Conservation (phyloP, 148 eudicot genomes). For the Polygonum maritimum region DNA sequence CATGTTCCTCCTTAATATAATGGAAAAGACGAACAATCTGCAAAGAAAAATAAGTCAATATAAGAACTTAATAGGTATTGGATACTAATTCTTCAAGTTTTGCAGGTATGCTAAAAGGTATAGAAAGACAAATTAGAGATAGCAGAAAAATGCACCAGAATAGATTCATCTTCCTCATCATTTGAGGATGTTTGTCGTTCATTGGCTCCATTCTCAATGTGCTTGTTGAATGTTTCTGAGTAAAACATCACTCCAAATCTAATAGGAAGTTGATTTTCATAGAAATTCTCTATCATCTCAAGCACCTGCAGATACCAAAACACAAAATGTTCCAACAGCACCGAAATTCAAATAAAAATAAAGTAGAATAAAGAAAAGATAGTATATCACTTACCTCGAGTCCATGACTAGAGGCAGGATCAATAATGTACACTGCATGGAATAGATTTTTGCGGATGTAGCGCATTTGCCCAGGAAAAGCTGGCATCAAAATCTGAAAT, state of each 20-base stretch:
- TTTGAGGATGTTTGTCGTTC: constrained; percentile 29
- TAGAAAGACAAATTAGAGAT: constrained; percentile 8
- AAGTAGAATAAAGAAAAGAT: constrained; percentile 3
- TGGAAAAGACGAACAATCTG: constrained; percentile 84
- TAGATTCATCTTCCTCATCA: constrained; percentile 63
- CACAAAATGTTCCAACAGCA: constrained; percentile 9
- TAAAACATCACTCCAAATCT: constrained; percentile 83
- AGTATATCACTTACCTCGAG: constrained; percentile 65
- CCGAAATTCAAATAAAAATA: constrained; percentile 6
- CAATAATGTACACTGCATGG: constrained; percentile 80
- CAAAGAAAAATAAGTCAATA: constrained; percentile 17
- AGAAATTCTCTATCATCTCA: constrained; percentile 54
- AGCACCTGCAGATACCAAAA: constrained; percentile 38
- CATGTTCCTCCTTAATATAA: constrained; percentile 75
- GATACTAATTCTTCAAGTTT: not conserved
- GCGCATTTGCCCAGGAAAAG: constrained; percentile 92
- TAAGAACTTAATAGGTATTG: not conserved
- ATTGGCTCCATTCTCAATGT: constrained; percentile 43
- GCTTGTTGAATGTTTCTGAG: constrained; percentile 47
- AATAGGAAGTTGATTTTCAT: constrained; percentile 89
- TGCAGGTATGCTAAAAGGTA: not conserved
- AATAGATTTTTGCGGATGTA: constrained; percentile 90
- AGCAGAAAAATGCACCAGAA: constrained; percentile 38
- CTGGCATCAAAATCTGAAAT: constrained; percentile 88
- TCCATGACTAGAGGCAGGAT: constrained; percentile 84